Evolutionary conservation across 495 filamentous ascomycete genomes (phyloP).

Genomic region (Xylaria cubensis): DNA sequence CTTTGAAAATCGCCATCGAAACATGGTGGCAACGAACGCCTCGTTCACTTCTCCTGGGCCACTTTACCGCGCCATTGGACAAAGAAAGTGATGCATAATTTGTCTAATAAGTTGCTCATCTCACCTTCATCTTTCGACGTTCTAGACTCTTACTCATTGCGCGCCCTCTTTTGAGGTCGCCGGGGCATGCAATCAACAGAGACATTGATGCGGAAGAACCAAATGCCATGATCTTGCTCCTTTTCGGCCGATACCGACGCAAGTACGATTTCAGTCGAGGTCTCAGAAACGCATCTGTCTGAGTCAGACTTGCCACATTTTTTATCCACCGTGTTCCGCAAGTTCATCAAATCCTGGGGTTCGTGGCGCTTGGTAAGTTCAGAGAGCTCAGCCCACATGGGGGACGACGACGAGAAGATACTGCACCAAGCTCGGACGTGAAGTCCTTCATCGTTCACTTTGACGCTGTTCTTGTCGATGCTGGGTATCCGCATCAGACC

Average conservation of each 20-base stretch:
- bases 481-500: conserved; percentile 7
- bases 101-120: neutral
- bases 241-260: conserved; percentile 9
- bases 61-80: neutral
- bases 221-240: neutral
- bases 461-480: conserved; percentile 14
- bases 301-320: conserved; percentile 4
- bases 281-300: conserved; percentile 1
- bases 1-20: neutral
- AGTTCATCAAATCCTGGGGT: neutral
- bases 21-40: neutral
- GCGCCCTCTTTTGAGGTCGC: conserved; percentile 3
- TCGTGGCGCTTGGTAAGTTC: conserved; percentile 15
- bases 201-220: conserved; percentile 1
- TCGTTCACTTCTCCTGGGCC: neutral
- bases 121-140: neutral
- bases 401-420: conserved; percentile 5
- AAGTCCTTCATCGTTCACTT: conserved; percentile 10
- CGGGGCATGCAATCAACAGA: conserved; percentile 11
- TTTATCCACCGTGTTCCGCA: conserved; percentile 16
- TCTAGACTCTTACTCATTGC: neutral
- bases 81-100: neutral
- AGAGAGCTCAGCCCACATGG: conserved; percentile 7
- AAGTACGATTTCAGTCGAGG: neutral
- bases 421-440: conserved; percentile 9